Evolutionary conservation across 2,329 filamentous ascomycete species (phyloP), one percentile per base, ranked within the genome.

Genomic region (Talaromyces sp.): DNA sequence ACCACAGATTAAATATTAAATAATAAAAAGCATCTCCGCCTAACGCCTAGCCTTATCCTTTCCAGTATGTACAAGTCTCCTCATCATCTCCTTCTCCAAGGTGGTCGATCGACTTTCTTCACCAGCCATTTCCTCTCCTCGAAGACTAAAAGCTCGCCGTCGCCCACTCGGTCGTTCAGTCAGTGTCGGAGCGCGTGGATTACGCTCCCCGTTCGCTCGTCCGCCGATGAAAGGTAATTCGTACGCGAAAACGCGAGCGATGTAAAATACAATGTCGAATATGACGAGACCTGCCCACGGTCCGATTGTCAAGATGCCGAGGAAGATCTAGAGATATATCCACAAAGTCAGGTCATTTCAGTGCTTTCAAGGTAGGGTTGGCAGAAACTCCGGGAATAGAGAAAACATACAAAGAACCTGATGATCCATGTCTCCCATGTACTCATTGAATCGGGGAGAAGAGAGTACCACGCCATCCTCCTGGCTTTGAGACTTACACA

Each of bases 241-340:
- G 69, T 86, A 83, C 41, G 78, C 78, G 11, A 79, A 66, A 13
- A 80, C 76, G 60, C 86, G 84, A 69, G 80, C 81, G 59, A 84
- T 62, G 71, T 87, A 89, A 41, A 88, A 77, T 22, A 81, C 62
- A 56, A 86, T 69, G 67, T 89, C 86, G 74, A 88, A 88, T 62
- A 84, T 57, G 61, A 89, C 75, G 36, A 88, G 71, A 22, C 81
- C 73, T 5, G 80, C 70, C 84, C 85, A 89, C 10, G 86, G 86
- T 1, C 81, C 80, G 62, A 88, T 83, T 46, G 80, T 82, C 43
- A 87, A 64, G 43, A 83, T 64, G 22, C 81, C 84, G 59, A 88
- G 78, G 58, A 87, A 65, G 33, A 88, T 71, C 85, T 88, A 66
- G 58, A 39, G 11, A n/a, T 22, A n/a, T 11, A 3, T 31, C 11